phyloP scores from a whole-genome alignment of 257 asterid genomes.

The Solanum pinnatisectum region DNA sequence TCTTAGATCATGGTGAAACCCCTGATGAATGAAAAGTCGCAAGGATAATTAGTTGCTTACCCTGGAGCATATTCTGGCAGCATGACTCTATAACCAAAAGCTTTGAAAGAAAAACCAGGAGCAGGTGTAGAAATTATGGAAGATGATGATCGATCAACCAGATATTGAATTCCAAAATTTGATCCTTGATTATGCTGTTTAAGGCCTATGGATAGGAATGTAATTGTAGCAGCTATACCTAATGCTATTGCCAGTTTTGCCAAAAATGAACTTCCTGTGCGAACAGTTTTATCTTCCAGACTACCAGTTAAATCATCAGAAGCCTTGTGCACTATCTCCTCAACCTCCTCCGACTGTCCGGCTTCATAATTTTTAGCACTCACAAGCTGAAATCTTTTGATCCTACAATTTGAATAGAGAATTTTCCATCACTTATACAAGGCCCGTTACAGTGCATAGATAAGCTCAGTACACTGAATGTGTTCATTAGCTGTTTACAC shows the following conservation, averaged over 20 bases:
- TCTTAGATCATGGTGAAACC: background rate
- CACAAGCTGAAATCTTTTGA: conserved; percentile 30
- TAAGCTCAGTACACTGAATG: background rate
- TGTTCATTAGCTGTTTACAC: background rate
- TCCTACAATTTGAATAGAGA: conserved; percentile 17
- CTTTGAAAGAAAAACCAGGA: conserved; percentile 53
- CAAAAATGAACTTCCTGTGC: conserved; percentile 37
- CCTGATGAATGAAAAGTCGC: background rate
- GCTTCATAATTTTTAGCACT: conserved; percentile 22
- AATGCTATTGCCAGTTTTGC: conserved; percentile 49
- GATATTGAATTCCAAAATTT: conserved; percentile 34
- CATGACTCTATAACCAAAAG: conserved; percentile 60
- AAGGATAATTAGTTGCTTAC: conserved; percentile 14
- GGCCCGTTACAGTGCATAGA: background rate
- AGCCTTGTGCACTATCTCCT: conserved; percentile 19
- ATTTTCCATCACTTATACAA: background rate
- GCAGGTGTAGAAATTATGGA: conserved; percentile 27
- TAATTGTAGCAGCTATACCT: conserved; percentile 59
- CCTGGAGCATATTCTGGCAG: conserved; percentile 85
- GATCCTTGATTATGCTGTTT: conserved; percentile 43
- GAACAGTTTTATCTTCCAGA: conserved; percentile 16
- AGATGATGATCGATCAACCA: conserved; percentile 34
- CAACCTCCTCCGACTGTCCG: conserved; percentile 11
- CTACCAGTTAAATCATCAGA: conserved; percentile 15
- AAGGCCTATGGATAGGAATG: conserved; percentile 37